Percentiles rank a stretch among this genome's conserved stretches.
Conservation (phyloP, 306 rosid genomes). For the Citrullus amarus region DNA sequence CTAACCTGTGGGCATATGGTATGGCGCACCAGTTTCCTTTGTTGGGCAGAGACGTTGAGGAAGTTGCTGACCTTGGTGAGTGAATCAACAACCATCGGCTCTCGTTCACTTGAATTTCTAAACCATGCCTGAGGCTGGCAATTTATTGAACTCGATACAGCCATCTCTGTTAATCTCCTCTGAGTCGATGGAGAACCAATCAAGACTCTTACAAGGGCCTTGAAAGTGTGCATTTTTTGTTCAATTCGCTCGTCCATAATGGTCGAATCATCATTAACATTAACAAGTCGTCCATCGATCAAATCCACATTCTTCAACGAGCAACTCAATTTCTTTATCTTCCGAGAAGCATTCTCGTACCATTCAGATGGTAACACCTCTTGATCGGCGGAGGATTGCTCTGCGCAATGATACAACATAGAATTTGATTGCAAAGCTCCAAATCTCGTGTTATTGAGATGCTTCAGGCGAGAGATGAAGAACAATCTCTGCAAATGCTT, state of each 20-base stretch:
- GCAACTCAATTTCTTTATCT: slow-evolving; percentile 27
- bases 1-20: slow-evolving; percentile 33
- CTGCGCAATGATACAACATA: slow-evolving; percentile 35
- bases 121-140: slow-evolving; percentile 32
- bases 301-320: slow-evolving; percentile 43
- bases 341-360: slow-evolving; percentile 35
- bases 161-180: slow-evolving; percentile 21
- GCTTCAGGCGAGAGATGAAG: slow-evolving; percentile 1
- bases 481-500: not conserved
- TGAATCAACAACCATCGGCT: slow-evolving; percentile 44
- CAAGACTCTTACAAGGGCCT: slow-evolving; percentile 51
- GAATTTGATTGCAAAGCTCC: slow-evolving; percentile 25
- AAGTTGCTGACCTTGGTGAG: slow-evolving; percentile 51
- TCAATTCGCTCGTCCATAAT: slow-evolving; percentile 31
- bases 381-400: slow-evolving; percentile 19
- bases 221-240: slow-evolving; percentile 37
- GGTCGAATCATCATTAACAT: slow-evolving; percentile 33
- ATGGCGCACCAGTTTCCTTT: slow-evolving; percentile 57
- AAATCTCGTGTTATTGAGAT: slow-evolving; percentile 17
- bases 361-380: slow-evolving; percentile 31
- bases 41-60: slow-evolving; percentile 61
- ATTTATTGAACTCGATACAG: slow-evolving; percentile 3
- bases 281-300: slow-evolving; percentile 51
- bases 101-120: slow-evolving; percentile 47
- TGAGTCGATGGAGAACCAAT: slow-evolving; percentile 51